A percentile compares a stretch with the other conserved stretches of the same genome.
Evolutionary conservation across 257 asterid species (phyloP).

Genomic region (Ligustrum vulgare): DNA sequence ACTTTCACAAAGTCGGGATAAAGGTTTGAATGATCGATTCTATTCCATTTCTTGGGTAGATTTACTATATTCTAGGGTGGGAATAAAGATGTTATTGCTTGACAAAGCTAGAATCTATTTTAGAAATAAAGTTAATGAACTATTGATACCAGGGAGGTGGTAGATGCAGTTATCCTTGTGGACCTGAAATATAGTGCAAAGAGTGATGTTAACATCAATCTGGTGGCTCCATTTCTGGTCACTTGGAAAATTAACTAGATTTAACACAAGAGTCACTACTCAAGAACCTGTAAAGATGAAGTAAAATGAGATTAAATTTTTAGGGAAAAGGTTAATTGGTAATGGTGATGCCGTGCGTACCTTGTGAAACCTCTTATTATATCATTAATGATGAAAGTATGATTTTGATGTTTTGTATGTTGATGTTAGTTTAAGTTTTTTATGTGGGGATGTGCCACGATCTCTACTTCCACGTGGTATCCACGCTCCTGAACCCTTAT

Average conservation of each 20-base stretch:
- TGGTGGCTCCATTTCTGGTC: not conserved
- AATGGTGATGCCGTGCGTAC: no score
- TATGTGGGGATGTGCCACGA: not conserved
- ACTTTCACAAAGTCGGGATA: not conserved
- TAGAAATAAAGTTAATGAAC: no score
- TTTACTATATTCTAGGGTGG: not conserved
- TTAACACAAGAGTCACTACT: not conserved
- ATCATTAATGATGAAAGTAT: no score
- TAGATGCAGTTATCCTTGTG: conserved; percentile 13
- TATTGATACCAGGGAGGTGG: not conserved
- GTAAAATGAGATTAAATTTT: conserved; percentile 10
- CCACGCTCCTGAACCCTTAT: not conserved
- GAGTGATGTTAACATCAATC: conserved; percentile 2
- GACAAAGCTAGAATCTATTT: no score
- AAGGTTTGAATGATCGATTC: not conserved
- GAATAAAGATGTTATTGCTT: not conserved
- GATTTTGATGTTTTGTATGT: not conserved
- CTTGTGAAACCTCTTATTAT: no score
- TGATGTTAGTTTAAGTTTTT: not conserved
- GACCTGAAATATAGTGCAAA: conserved; percentile 4
- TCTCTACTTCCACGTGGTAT: not conserved
- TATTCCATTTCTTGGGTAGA: not conserved
- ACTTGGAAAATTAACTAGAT: not conserved
- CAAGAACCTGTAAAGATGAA: not conserved
- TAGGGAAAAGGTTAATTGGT: not conserved